These are phyloP conservation scores for Theileria parva DNA, from an alignment of 169 alveolate species.

Conservation along the genomic window DNA sequence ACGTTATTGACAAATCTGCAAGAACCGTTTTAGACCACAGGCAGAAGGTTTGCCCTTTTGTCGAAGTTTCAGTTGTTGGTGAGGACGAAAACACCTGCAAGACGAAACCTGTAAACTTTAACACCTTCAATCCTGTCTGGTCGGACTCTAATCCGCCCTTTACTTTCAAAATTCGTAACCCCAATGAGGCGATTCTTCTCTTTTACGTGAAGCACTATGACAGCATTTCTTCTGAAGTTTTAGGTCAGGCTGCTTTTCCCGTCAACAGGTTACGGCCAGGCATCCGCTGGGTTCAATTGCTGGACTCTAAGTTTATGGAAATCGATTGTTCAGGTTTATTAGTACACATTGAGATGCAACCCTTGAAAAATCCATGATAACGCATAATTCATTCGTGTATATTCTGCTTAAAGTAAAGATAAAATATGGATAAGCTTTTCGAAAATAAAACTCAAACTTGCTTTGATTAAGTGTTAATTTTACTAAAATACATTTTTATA, in stretches of 20 bases:
- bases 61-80: slow-evolving; percentile 55
- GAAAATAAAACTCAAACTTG: too few species aligned
- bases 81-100: slow-evolving; percentile 31
- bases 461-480: too few species aligned
- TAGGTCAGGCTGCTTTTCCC: slow-evolving; percentile 67
- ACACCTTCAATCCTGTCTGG: slow-evolving; percentile 65
- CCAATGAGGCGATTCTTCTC: slow-evolving; percentile 50
- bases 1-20: slow-evolving; percentile 35
- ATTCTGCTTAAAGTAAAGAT: too few species aligned
- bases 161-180: slow-evolving; percentile 34
- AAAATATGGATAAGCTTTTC: too few species aligned
- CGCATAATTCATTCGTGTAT: too few species aligned
- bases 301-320: slow-evolving; percentile 75
- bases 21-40: background rate
- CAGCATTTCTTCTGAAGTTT: slow-evolving; percentile 36
- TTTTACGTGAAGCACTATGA: slow-evolving; percentile 57
- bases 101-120: slow-evolving; percentile 50
- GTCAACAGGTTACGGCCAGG: slow-evolving; percentile 73
- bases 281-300: slow-evolving; percentile 82
- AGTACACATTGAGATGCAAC: slow-evolving; percentile 65
- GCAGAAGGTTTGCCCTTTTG: slow-evolving; percentile 55
- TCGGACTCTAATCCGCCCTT: slow-evolving; percentile 60
- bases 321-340: slow-evolving; percentile 78
- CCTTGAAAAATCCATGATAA: too few species aligned
- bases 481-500: too few species aligned